Conservation (phyloP, 768 basidiomycete genomes). For the Lactarius hengduanensis region DNA sequence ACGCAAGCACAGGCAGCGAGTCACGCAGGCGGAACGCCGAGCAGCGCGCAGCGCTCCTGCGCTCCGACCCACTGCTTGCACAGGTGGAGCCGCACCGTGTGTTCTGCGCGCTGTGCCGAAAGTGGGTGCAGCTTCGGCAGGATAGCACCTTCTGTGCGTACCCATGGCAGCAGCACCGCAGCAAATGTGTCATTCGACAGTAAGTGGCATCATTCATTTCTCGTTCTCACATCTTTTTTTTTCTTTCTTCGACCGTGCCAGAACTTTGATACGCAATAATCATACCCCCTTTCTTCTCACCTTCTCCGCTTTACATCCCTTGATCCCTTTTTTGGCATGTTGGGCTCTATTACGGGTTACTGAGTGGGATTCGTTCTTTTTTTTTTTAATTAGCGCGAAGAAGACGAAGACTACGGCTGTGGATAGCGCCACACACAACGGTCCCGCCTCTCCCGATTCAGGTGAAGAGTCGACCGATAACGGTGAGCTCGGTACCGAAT, state of each 20-base stretch:
- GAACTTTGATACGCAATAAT: not conserved
- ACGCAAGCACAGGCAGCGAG: slow-evolving; percentile 41
- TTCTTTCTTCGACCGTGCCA: slow-evolving; percentile 8
- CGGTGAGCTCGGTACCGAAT: slow-evolving; percentile 33
- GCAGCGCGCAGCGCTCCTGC: slow-evolving; percentile 69
- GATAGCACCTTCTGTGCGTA: slow-evolving; percentile 79
- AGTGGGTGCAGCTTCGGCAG: slow-evolving; percentile 82
- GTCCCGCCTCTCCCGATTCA: slow-evolving; percentile 12
- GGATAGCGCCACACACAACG: slow-evolving; percentile 21
- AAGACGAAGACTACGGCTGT: slow-evolving; percentile 25
- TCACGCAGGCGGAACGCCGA: slow-evolving; percentile 75
- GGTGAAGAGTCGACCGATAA: slow-evolving; percentile 27
- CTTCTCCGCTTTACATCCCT: slow-evolving; percentile 7
- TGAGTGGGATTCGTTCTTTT: slow-evolving; percentile 7
- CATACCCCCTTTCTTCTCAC: not conserved
- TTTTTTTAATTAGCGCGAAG: slow-evolving; percentile 30
- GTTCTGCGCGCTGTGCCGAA: slow-evolving; percentile 71
- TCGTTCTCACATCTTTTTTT: slow-evolving; percentile 3
- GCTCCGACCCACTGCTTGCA: slow-evolving; percentile 61
- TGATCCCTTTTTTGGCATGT: not conserved
- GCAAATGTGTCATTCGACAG: slow-evolving; percentile 72
- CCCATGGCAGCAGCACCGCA: slow-evolving; percentile 77
- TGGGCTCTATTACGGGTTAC: not conserved
- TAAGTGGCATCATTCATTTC: slow-evolving; percentile 39
- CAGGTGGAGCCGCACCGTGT: slow-evolving; percentile 66